These are phyloP conservation scores for Aspergillus ochraceoroseus DNA, from an alignment of 2,329 filamentous ascomycete genomes.

Conservation along the genomic window DNA sequence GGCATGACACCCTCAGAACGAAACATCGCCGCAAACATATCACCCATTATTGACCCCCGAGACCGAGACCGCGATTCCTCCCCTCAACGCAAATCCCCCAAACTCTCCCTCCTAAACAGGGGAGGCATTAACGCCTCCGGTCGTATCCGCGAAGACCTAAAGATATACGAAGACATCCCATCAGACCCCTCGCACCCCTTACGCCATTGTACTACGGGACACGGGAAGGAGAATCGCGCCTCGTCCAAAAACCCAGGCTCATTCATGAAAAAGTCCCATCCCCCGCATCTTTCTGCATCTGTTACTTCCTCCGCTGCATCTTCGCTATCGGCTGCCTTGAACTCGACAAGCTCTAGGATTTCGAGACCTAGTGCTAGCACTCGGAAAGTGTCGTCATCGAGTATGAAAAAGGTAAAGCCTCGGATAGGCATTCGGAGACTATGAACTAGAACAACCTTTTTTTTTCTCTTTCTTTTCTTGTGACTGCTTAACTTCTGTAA, in stretches of 20 bases:
- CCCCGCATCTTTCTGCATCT: slow-evolving; percentile 4
- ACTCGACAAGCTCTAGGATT: slow-evolving; percentile 17
- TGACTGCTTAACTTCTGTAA: too few species aligned
- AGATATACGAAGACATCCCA: slow-evolving; percentile 33
- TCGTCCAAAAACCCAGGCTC: slow-evolving; percentile 4
- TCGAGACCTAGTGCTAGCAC: slow-evolving; percentile 17
- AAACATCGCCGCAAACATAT: slow-evolving; percentile 40
- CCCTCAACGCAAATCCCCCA: slow-evolving; percentile 36
- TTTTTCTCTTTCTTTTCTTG: not conserved
- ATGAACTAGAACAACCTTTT: slow-evolving; percentile 14
- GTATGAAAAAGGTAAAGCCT: slow-evolving; percentile 29
- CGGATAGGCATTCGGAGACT: slow-evolving; percentile 36
- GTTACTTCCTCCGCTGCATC: slow-evolving; percentile 8
- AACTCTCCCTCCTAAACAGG: slow-evolving; percentile 26
- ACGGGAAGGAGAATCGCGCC: slow-evolving; percentile 26
- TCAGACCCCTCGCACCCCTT: slow-evolving; percentile 12
- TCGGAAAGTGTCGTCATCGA: slow-evolving; percentile 25
- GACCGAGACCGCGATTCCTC: slow-evolving; percentile 19
- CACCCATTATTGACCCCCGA: slow-evolving; percentile 6
- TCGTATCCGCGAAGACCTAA: slow-evolving; percentile 26
- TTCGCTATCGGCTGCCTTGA: slow-evolving; percentile 7
- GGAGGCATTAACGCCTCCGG: slow-evolving; percentile 23
- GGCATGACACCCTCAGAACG: slow-evolving; percentile 37
- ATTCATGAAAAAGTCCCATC: slow-evolving; percentile 1
- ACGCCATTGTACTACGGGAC: slow-evolving; percentile 17